Conservation (phyloP, 768 basidiomycete genomes). For the Mycena chlorophos region DNA sequence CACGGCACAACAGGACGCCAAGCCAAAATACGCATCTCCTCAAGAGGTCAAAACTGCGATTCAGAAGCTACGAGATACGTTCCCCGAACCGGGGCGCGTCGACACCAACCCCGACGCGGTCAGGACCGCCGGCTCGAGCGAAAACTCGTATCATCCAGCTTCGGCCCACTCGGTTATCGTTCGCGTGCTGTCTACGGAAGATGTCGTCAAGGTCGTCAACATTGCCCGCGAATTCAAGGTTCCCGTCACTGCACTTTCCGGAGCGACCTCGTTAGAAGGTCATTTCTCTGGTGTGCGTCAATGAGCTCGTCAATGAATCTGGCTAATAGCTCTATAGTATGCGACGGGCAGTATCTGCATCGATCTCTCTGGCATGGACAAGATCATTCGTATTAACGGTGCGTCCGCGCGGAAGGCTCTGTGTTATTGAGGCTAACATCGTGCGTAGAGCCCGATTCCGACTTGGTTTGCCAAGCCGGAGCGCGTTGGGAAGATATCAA, state of each 20-base stretch:
- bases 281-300: slow-evolving; percentile 72
- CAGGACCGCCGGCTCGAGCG: slow-evolving; percentile 61
- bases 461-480: slow-evolving; percentile 76
- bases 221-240: slow-evolving; percentile 72
- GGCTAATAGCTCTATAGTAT: slow-evolving; percentile 27
- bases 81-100: slow-evolving; percentile 50
- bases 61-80: slow-evolving; percentile 44
- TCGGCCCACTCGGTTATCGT: slow-evolving; percentile 58
- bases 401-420: background rate
- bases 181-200: slow-evolving; percentile 66
- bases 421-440: background rate
- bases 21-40: slow-evolving; percentile 44
- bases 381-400: slow-evolving; percentile 60
- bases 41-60: slow-evolving; percentile 53
- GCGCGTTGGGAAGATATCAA: slow-evolving; percentile 81
- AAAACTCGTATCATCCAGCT: slow-evolving; percentile 65
- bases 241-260: slow-evolving; percentile 80
- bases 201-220: slow-evolving; percentile 79
- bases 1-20: slow-evolving; percentile 4
- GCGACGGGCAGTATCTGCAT: slow-evolving; percentile 63
- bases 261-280: slow-evolving; percentile 86
- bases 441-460: slow-evolving; percentile 64
- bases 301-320: background rate
- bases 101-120: slow-evolving; percentile 53
- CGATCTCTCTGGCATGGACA: slow-evolving; percentile 68